Conservation (phyloP, 345 rosid species). For the Populus simonii region DNA sequence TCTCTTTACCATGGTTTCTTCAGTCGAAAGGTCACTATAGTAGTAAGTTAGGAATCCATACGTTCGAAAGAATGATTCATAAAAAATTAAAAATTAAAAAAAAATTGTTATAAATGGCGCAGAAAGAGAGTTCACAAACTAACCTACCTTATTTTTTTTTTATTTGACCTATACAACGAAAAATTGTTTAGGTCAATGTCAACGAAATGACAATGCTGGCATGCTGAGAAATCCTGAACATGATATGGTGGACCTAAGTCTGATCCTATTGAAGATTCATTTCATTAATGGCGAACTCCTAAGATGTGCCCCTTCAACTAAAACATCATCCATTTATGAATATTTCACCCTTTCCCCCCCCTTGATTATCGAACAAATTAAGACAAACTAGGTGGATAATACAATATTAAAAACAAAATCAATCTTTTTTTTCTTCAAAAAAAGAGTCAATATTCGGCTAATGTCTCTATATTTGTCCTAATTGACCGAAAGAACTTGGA, state of each 20-base stretch:
- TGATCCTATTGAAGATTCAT: neutral
- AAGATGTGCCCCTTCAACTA: neutral
- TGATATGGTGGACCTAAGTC: neutral
- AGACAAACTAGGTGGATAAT: neutral
- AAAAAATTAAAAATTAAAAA: neutral
- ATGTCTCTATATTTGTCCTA: neutral
- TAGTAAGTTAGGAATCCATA: no score
- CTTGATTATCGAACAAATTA: neutral
- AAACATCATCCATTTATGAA: neutral
- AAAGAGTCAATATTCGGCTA: no score
- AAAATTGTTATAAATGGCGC: no score
- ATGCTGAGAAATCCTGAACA: neutral
- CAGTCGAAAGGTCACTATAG: no score
- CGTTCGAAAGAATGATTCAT: neutral
- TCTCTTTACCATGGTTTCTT: no score
- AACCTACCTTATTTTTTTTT: neutral
- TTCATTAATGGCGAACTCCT: neutral
- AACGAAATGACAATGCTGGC: constrained; percentile 7
- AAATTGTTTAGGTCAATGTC: constrained; percentile 8
- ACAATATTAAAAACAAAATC: neutral
- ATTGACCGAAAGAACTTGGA: neutral
- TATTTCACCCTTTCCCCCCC: neutral
- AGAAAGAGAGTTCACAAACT: no score
- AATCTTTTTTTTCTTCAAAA: neutral
- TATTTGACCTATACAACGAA: neutral